These are phyloP conservation scores for Phaffia rhodozyma DNA, from an alignment of 1,284 basidiomycete genomes.

Conservation along the genomic window DNA sequence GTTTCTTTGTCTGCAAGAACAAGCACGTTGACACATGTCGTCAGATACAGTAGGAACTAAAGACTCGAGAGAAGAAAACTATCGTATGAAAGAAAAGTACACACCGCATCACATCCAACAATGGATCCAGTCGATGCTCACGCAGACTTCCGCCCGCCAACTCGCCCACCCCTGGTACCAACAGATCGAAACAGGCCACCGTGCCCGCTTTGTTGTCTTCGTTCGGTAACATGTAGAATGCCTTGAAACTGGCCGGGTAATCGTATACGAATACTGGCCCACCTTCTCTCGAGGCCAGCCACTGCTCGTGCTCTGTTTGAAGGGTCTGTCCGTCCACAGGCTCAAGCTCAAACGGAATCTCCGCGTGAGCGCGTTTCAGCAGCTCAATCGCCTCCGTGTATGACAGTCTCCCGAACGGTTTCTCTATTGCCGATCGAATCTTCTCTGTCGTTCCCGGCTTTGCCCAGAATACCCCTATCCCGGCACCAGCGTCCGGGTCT, in stretches of 20 bases:
- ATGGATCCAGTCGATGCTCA: slow-evolving; percentile 59
- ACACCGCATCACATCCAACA: slow-evolving; percentile 44
- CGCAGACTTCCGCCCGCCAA: slow-evolving; percentile 82
- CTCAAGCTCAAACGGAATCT: slow-evolving; percentile 41
- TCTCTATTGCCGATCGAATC: slow-evolving; percentile 18
- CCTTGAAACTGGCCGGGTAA: slow-evolving; percentile 72
- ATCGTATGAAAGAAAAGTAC: not conserved
- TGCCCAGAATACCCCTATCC: slow-evolving; percentile 2
- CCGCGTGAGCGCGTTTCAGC: slow-evolving; percentile 40
- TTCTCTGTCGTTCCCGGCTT: no score
- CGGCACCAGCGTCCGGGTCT: no score
- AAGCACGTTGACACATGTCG: slow-evolving; percentile 36
- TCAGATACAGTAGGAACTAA: no score
- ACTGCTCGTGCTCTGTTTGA: slow-evolving; percentile 84
- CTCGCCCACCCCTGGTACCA: slow-evolving; percentile 80
- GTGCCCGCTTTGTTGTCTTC: slow-evolving; percentile 40
- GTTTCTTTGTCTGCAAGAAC: slow-evolving; percentile 23
- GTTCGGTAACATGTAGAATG: slow-evolving; percentile 82
- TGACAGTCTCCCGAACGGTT: slow-evolving; percentile 47
- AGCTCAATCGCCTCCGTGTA: slow-evolving; percentile 65
- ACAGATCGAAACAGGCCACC: slow-evolving; percentile 86
- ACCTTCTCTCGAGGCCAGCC: slow-evolving; percentile 56
- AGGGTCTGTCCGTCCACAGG: slow-evolving; percentile 62
- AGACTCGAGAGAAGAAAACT: not conserved
- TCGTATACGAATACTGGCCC: slow-evolving; percentile 84